Percentiles rank a stretch among this genome's conserved stretches.
Conservation (phyloP, 169 alveolate species). For the Eimeria necatrix region DNA sequence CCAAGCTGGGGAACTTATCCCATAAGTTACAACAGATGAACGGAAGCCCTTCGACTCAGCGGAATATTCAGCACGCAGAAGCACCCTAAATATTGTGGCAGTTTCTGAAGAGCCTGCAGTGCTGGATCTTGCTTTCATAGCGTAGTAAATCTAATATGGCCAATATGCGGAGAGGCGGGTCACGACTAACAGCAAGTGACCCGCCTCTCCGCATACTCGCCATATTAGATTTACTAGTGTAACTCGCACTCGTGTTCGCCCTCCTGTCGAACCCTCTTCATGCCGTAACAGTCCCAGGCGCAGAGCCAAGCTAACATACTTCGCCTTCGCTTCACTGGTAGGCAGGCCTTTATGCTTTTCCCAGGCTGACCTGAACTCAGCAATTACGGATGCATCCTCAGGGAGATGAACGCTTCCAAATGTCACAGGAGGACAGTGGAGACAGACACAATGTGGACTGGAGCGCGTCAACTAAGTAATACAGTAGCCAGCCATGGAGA, state of each 20-base stretch:
- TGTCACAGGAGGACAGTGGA: neutral
- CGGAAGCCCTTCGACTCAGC: neutral
- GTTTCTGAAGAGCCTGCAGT: too few relatives aligned
- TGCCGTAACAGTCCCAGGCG: slow-evolving; percentile 11
- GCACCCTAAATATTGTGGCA: too few relatives aligned
- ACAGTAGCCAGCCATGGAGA: neutral
- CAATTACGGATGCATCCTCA: neutral
- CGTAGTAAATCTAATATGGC: too few relatives aligned
- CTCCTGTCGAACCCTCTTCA: neutral
- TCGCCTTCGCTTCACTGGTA: slow-evolving; percentile 28
- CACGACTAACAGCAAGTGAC: too few relatives aligned
- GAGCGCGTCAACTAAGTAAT: too few relatives aligned
- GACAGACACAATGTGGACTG: neutral
- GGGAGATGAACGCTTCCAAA: too few relatives aligned
- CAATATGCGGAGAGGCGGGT: too few relatives aligned
- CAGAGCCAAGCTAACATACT: slow-evolving; percentile 37
- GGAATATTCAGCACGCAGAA: too few relatives aligned
- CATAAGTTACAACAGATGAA: neutral
- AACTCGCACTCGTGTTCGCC: neutral
- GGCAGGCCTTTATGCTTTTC: slow-evolving; percentile 17
- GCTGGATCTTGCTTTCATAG: too few relatives aligned
- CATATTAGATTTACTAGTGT: neutral
- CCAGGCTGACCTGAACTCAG: slow-evolving; percentile 69
- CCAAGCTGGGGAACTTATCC: neutral
- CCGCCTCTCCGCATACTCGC: too few relatives aligned